Evolutionary conservation across 169 alveolate species (phyloP), one percentile per base, ranked within the genome.

Genomic region (Cryptosporidium baileyi): DNA sequence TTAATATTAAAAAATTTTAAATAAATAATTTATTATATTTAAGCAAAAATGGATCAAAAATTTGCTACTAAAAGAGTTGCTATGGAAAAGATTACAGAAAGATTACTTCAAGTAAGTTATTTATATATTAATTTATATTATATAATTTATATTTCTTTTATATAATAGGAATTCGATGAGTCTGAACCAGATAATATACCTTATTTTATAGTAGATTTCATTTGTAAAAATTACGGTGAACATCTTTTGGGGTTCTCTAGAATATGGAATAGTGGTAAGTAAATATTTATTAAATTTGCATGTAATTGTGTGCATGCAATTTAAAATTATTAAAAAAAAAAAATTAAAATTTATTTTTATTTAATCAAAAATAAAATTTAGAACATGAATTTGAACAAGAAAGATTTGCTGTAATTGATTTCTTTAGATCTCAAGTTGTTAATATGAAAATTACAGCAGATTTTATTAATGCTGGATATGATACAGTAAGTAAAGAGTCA

Each of bases 311-410:
- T n/a, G 63, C 43, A 57, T 57, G 63, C 61, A 51, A n/a, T n/a
- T n/a, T n/a, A n/a, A n/a, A n/a, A n/a, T n/a, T n/a, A n/a, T n/a
- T n/a, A n/a, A 47, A 57, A 6, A 57, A 57, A 57, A 57, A 54
- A 6, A 1, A 26, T 57, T 57, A 43, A 57, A 30, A n/a, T n/a
- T n/a, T n/a, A n/a, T n/a, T n/a, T n/a, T n/a, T n/a, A n/a, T 43
- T 43, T 13, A n/a, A n/a, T 30, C 32, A 5, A 24, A 57, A 4
- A n/a, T 13, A 6, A 4, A 32, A 5, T 74, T 74, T 40, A 74
- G 82, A 74, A 40, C 34, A 54, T 38, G 82, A 74, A 22, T 74
- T 74, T 74, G 82, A 74, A 32, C 82, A 74, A 45, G 82, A 74
- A 74, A 74, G 82, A 41, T 57, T 74, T 52, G 82, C 82, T 4